Evolutionary conservation across 108 stramenopile genomes (phyloP).

Genomic region (Ochromonas danica): DNA sequence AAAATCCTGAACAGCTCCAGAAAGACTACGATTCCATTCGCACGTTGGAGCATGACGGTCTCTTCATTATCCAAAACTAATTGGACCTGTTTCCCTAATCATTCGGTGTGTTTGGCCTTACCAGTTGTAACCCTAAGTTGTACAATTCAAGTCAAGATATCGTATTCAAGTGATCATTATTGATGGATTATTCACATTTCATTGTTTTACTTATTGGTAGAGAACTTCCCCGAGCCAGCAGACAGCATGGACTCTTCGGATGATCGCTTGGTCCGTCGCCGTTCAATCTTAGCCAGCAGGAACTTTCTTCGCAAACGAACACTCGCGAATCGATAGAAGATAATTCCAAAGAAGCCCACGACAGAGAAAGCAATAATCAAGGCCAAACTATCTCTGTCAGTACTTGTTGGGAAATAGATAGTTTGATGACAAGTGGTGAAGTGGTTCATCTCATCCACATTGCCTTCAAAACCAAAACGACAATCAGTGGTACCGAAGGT

Average conservation of each 20-base stretch:
- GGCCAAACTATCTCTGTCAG: constrained; percentile 43
- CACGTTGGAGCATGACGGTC: neutral
- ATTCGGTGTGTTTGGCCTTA: too few species aligned
- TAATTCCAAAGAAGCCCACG: constrained; percentile 42
- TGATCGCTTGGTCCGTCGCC: constrained; percentile 46
- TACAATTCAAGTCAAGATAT: too few species aligned
- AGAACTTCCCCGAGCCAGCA: constrained; percentile 19
- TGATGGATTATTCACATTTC: too few species aligned
- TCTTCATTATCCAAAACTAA: neutral
- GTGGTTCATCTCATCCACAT: constrained; percentile 58
- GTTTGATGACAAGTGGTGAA: constrained; percentile 73
- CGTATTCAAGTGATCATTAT: too few species aligned
- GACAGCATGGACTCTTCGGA: constrained; percentile 44
- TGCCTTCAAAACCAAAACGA: constrained; percentile 70
- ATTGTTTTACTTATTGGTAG: too few species aligned
- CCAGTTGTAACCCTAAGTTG: too few species aligned
- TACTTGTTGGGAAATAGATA: constrained; percentile 66
- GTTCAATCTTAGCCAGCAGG: constrained; percentile 59
- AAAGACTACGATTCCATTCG: neutral
- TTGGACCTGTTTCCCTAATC: too few species aligned
- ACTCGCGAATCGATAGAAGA: constrained; percentile 50
- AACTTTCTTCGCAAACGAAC: constrained; percentile 48
- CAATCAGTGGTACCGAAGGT: constrained; percentile 71
- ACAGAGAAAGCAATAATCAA: constrained; percentile 24
- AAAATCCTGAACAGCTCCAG: neutral